Conservation (phyloP, 805 yeast genomes). For the Kurtzmaniella fragi region DNA sequence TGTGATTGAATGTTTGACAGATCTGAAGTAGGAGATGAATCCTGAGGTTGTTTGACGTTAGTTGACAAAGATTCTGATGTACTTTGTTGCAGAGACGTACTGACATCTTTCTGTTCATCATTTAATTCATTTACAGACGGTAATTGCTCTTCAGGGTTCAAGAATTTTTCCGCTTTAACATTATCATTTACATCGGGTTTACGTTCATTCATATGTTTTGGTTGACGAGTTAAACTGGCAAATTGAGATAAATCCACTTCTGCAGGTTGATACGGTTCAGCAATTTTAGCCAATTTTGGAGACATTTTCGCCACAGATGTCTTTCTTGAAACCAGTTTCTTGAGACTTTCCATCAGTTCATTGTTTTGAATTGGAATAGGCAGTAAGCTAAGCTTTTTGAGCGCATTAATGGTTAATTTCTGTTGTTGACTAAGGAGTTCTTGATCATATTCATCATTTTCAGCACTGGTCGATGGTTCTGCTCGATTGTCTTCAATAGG, state of each 20-base stretch:
- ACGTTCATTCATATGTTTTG: constrained; percentile 12
- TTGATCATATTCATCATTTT: constrained; percentile 25
- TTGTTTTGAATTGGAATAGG: constrained; percentile 32
- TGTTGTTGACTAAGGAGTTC: constrained; percentile 38
- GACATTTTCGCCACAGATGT: constrained; percentile 4
- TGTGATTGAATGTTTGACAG: neutral
- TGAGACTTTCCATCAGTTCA: constrained; percentile 10
- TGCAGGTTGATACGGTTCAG: constrained; percentile 40
- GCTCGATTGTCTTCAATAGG: constrained; percentile 1
- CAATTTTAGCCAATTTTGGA: constrained; percentile 4
- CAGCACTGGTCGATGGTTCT: constrained; percentile 5
- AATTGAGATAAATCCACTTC: constrained; percentile 41
- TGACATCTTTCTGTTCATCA: too few species aligned
- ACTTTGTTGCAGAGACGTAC: too few species aligned
- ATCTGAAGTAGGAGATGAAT: too few species aligned
- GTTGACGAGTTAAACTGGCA: constrained; percentile 41
- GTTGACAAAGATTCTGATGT: too few species aligned
- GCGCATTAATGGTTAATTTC: constrained; percentile 36
- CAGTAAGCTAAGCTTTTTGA: constrained; percentile 37
- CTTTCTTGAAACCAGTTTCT: constrained; percentile 4
- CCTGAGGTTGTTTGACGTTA: neutral
- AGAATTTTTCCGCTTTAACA: too few species aligned
- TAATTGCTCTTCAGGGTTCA: too few species aligned
- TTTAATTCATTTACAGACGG: too few species aligned
- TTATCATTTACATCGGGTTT: too few species aligned